Percentiles rank a stretch among this genome's conserved stretches.
phyloP scores from a whole-genome alignment of 2,329 filamentous ascomycete species.

The Coniochaeta sp. region DNA sequence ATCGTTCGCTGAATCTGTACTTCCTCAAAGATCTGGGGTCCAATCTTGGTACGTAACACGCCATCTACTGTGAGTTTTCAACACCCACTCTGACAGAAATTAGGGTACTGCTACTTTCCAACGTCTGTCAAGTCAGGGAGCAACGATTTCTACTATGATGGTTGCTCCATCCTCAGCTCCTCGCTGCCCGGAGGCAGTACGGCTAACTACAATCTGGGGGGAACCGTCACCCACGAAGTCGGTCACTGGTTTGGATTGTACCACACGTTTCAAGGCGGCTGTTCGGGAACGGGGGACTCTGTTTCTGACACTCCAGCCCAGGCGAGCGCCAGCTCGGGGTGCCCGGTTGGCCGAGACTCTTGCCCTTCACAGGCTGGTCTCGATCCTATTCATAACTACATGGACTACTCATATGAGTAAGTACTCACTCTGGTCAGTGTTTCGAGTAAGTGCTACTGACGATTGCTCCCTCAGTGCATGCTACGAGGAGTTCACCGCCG shows the following conservation, averaged over 20 bases:
- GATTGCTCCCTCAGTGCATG: conserved; percentile 17
- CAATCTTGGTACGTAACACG: conserved; percentile 23
- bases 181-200: conserved; percentile 21
- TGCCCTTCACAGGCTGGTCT: conserved; percentile 20
- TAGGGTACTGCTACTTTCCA: conserved; percentile 37
- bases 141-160: conserved; percentile 18
- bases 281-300: conserved; percentile 27
- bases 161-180: conserved; percentile 19
- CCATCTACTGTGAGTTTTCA: background rate
- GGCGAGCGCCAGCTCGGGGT: conserved; percentile 23
- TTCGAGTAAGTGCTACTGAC: background rate
- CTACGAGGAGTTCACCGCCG: conserved; percentile 30
- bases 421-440: background rate
- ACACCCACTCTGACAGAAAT: background rate
- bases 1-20: conserved; percentile 38
- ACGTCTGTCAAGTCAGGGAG: conserved; percentile 22
- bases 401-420: conserved; percentile 29
- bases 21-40: conserved; percentile 28
- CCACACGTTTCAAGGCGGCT: conserved; percentile 36
- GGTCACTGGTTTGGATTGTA: conserved; percentile 37
- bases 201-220: conserved; percentile 26
- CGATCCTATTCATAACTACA: conserved; percentile 28
- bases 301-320: conserved; percentile 33
- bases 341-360: conserved; percentile 25
- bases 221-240: conserved; percentile 30